Evolutionary conservation across 176 grass and related monocot species (phyloP).

Genomic region (Juncus inflexus): DNA sequence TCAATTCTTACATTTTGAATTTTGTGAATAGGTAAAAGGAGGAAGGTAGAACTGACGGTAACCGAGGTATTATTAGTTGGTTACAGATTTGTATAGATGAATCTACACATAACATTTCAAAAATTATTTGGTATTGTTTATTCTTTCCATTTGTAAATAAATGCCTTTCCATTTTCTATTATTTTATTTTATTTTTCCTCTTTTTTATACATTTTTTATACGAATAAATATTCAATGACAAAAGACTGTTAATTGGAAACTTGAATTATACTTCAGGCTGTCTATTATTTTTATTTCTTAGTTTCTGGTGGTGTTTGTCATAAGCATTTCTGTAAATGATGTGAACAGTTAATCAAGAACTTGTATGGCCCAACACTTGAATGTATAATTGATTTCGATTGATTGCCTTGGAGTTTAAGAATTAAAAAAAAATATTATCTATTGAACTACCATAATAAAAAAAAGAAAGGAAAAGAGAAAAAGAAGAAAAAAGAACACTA

Average conservation of each 20-base stretch:
- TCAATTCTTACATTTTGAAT: constrained; percentile 15
- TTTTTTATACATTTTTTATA: not conserved
- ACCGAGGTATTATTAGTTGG: constrained; percentile 7
- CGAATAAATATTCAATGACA: not conserved
- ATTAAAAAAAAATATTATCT: too few relatives aligned
- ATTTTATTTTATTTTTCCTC: not conserved
- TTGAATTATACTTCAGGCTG: too few relatives aligned
- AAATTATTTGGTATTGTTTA: constrained; percentile 26
- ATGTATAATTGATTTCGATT: too few relatives aligned
- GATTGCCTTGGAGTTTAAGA: too few relatives aligned
- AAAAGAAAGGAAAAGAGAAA: too few relatives aligned
- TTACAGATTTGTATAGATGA: constrained; percentile 8
- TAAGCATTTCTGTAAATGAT: too few relatives aligned
- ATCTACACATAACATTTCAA: constrained; percentile 12
- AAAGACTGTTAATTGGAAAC: not conserved
- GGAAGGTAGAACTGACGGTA: constrained; percentile 8
- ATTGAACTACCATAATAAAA: too few relatives aligned
- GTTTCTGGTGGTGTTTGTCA: too few relatives aligned
- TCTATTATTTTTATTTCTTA: too few relatives aligned
- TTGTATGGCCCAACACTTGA: too few relatives aligned
- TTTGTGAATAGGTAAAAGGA: not conserved
- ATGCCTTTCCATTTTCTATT: constrained; percentile 5
- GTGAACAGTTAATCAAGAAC: too few relatives aligned
- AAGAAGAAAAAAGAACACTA: too few relatives aligned
- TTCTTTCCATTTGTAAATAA: constrained; percentile 28